Evolutionary conservation across 805 yeast species (phyloP).

Genomic region (Blastobotrys mokoenaii): DNA sequence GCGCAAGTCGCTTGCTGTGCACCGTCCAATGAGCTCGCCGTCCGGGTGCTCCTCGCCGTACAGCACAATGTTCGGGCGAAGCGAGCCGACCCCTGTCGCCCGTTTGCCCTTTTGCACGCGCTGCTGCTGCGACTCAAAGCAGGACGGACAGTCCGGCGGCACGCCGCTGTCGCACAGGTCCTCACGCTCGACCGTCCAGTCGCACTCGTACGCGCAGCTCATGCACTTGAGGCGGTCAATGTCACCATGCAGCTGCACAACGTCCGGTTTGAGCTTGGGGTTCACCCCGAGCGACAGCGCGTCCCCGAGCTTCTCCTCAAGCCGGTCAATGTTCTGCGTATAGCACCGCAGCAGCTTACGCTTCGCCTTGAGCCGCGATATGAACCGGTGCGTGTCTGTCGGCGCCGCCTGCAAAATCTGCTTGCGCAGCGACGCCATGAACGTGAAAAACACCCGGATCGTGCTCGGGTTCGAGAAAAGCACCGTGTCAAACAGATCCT

Average conservation of each 20-base stretch:
- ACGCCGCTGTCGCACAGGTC: conserved; percentile 46
- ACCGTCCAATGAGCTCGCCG: conserved; percentile 68
- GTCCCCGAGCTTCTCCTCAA: conserved; percentile 41
- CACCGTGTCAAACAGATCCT: conserved; percentile 84
- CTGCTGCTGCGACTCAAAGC: conserved; percentile 47
- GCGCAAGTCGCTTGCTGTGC: conserved; percentile 53
- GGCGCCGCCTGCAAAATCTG: conserved; percentile 63
- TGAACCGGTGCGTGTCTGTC: conserved; percentile 76
- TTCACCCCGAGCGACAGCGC: conserved; percentile 44
- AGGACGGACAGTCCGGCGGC: conserved; percentile 69
- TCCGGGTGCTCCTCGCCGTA: conserved; percentile 94
- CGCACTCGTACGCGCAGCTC: conserved; percentile 46
- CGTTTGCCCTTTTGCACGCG: conserved; percentile 67
- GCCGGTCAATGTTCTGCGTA: conserved; percentile 90
- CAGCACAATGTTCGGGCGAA: conserved; percentile 83
- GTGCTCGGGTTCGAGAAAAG: conserved; percentile 63
- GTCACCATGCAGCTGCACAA: conserved; percentile 88
- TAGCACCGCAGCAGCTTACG: conserved; percentile 74
- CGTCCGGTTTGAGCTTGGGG: conserved; percentile 60
- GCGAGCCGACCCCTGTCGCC: conserved; percentile 60
- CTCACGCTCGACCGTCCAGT: conserved; percentile 51
- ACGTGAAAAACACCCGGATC: conserved; percentile 68
- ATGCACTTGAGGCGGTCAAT: conserved; percentile 71
- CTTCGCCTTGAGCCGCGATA: conserved; percentile 49
- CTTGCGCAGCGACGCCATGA: conserved; percentile 73